phyloP scores from a whole-genome alignment of 2,329 filamentous ascomycete species.

The Epichloe gansuensis region DNA sequence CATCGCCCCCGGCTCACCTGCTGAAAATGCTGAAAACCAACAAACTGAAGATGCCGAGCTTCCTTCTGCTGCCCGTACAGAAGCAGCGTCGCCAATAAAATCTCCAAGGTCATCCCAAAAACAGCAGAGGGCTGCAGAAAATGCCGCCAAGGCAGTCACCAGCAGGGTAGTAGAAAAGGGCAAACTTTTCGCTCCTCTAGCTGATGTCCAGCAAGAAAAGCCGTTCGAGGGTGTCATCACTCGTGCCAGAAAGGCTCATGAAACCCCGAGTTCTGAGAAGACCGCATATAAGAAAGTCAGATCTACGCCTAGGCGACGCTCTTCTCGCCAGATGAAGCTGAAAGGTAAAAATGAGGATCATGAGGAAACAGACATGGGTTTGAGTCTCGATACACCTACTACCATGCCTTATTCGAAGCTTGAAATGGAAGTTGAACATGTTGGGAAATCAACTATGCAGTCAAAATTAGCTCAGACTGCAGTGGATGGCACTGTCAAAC shows the following conservation, averaged over 20 bases:
- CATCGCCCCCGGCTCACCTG: constrained; percentile 44
- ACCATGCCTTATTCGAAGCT: not conserved
- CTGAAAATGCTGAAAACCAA: constrained; percentile 16
- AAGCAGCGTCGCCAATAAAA: constrained; percentile 8
- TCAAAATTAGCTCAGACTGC: not conserved
- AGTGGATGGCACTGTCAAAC: not conserved
- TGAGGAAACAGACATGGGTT: not conserved
- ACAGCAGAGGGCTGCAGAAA: constrained; percentile 4
- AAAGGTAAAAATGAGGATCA: not conserved
- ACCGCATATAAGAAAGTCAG: not conserved
- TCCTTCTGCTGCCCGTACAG: constrained; percentile 6
- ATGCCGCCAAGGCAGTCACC: not conserved
- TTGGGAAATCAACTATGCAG: not conserved
- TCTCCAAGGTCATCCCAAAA: constrained; percentile 9
- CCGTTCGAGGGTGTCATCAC: not conserved
- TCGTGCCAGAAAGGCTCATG: constrained; percentile 2
- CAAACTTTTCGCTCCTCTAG: not conserved
- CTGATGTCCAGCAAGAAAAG: not conserved
- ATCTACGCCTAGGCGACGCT: not conserved
- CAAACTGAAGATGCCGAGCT: constrained; percentile 12
- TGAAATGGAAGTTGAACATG: not conserved
- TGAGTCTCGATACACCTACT: constrained; percentile 5
- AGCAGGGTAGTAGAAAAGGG: not conserved
- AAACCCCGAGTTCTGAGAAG: not conserved
- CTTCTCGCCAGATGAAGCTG: not conserved